These are phyloP conservation scores for Oryza coarctata DNA, from an alignment of 176 grass and related monocot species.

Conservation along the genomic window DNA sequence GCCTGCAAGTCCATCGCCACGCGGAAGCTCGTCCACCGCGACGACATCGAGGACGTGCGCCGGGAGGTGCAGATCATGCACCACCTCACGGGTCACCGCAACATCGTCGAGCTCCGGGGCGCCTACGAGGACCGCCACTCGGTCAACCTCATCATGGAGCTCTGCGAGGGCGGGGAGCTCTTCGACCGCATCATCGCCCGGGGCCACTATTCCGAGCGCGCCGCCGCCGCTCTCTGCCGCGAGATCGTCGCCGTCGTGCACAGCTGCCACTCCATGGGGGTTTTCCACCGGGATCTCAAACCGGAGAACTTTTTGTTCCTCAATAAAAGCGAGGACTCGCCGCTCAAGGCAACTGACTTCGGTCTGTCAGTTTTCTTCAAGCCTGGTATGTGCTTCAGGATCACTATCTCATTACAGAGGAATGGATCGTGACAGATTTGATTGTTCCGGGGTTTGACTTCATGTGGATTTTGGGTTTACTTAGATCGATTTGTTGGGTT, in stretches of 20 bases:
- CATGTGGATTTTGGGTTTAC: conserved; percentile 35
- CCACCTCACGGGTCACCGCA: conserved; percentile 95
- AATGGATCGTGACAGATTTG: background rate
- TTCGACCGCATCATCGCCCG: conserved; percentile 93
- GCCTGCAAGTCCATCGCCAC: conserved; percentile 99
- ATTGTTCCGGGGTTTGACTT: conserved; percentile 5
- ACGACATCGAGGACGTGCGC: conserved; percentile 92
- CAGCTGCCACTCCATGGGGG: conserved; percentile 97
- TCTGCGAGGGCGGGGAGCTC: conserved; percentile 98
- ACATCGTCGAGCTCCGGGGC: conserved; percentile 91
- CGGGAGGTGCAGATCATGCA: conserved; percentile 99
- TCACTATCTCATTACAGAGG: background rate
- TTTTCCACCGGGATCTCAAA: conserved; percentile 97
- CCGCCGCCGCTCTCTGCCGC: conserved; percentile 79
- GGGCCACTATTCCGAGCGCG: conserved; percentile 95
- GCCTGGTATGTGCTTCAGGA: conserved; percentile 46
- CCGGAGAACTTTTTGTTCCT: conserved; percentile 97
- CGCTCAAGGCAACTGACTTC: conserved; percentile 96
- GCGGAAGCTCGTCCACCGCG: conserved; percentile 82
- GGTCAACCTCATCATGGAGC: conserved; percentile 96
- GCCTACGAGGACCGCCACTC: conserved; percentile 92
- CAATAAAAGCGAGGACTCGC: conserved; percentile 74
- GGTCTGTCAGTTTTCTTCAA: conserved; percentile 98
- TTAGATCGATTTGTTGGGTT: background rate
- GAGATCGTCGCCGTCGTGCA: conserved; percentile 91